A percentile compares a stretch with the other conserved stretches of the same genome.
Evolutionary conservation across 2,329 filamentous ascomycete genomes (phyloP).

Genomic region (Fusarium sp.): DNA sequence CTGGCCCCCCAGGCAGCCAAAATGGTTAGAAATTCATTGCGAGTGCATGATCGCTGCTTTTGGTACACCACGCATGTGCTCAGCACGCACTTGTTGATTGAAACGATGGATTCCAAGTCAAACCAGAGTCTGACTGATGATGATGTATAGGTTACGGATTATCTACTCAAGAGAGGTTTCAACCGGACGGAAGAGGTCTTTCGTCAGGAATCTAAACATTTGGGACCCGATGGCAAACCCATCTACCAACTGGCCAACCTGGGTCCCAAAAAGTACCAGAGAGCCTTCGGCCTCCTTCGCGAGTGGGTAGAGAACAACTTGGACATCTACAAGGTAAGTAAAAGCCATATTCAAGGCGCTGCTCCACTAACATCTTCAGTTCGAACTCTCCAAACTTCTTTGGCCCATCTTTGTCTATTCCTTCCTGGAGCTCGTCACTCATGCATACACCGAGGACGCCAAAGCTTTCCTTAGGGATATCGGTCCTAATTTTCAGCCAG

Average conservation of each 20-base stretch:
- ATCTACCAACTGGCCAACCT: conserved; percentile 78
- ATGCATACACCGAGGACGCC: conserved; percentile 80
- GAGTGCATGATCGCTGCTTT: neutral
- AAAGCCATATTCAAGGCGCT: conserved; percentile 5
- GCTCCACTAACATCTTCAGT: conserved; percentile 63
- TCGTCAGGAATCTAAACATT: conserved; percentile 87
- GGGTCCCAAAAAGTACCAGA: conserved; percentile 83
- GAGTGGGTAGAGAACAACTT: conserved; percentile 93
- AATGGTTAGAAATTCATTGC: neutral
- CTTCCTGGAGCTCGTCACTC: conserved; percentile 83
- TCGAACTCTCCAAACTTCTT: conserved; percentile 87
- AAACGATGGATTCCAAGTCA: neutral
- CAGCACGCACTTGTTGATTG: neutral
- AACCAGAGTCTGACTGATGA: conserved; percentile 25
- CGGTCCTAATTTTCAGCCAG: conserved; percentile 78
- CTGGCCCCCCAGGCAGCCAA: too few species aligned
- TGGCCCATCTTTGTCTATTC: conserved; percentile 98
- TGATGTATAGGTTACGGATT: conserved; percentile 81
- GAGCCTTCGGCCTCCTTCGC: conserved; percentile 80
- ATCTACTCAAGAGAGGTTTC: conserved; percentile 95
- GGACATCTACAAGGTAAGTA: conserved; percentile 88
- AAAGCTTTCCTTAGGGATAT: conserved; percentile 81
- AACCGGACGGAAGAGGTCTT: conserved; percentile 93
- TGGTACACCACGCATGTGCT: neutral
- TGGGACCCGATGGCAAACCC: conserved; percentile 85